Conservation (phyloP, 1,284 basidiomycete genomes). For the Cronartium quercuum region DNA sequence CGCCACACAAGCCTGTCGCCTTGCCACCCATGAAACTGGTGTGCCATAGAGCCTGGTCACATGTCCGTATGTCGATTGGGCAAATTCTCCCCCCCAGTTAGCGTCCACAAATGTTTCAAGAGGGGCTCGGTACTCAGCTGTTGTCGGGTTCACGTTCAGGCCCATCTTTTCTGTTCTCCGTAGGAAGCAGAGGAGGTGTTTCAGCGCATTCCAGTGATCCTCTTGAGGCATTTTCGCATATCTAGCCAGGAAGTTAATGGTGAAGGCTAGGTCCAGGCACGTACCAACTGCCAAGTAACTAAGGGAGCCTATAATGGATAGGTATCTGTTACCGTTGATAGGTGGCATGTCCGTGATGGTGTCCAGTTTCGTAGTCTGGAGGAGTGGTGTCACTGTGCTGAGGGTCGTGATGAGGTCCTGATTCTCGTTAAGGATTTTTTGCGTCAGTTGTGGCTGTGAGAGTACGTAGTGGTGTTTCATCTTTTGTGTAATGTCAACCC, state of each 20-base stretch:
- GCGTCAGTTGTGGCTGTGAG: background rate
- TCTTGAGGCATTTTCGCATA: background rate
- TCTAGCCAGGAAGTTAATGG: conserved; percentile 7
- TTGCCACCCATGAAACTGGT: background rate
- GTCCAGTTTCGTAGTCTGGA: too few species aligned
- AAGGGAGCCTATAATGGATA: background rate
- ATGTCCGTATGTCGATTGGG: background rate
- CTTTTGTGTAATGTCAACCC: background rate
- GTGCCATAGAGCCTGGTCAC: too few species aligned
- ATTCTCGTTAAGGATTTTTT: background rate
- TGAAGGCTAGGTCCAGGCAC: background rate
- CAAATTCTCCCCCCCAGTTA: background rate
- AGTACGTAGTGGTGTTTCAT: too few species aligned
- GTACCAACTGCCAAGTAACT: background rate
- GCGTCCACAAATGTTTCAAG: too few species aligned
- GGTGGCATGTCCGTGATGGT: background rate
- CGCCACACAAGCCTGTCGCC: background rate
- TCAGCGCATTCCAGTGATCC: background rate
- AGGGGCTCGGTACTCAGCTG: too few species aligned
- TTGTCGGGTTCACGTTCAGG: background rate
- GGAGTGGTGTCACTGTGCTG: too few species aligned
- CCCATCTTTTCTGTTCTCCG: background rate
- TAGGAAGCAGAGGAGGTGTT: background rate
- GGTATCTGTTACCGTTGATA: background rate
- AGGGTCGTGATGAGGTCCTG: background rate